Conservation (phyloP, 2,329 filamentous ascomycete genomes). For the Neonectria ditissima region DNA sequence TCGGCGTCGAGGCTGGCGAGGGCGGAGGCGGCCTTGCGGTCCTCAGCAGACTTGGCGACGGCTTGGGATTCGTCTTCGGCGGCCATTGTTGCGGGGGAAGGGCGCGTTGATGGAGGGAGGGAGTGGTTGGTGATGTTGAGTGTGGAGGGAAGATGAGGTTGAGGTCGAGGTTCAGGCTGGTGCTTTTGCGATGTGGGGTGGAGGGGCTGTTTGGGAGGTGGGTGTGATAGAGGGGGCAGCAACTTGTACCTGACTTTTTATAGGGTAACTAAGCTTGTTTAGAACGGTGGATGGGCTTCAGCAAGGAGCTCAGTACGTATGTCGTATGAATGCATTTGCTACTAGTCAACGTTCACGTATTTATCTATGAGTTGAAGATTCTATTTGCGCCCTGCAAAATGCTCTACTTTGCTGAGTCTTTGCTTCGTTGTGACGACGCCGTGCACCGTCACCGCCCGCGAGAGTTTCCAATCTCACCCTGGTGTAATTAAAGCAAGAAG, state of each 20-base stretch:
- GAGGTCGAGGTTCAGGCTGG: slow-evolving; percentile 72
- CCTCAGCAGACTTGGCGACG: slow-evolving; percentile 75
- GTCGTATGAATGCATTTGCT: neutral
- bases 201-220: slow-evolving; percentile 6
- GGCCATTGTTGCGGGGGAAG: slow-evolving; percentile 64
- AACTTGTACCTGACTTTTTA: neutral
- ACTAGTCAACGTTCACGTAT: neutral
- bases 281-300: too few species aligned
- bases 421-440: too few species aligned
- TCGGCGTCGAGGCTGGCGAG: slow-evolving; percentile 75
- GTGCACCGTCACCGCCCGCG: too few species aligned
- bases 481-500: too few species aligned
- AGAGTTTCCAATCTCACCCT: too few species aligned
- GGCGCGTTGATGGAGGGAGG: neutral
- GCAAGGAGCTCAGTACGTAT: too few species aligned
- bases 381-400: too few species aligned
- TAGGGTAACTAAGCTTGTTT: neutral
- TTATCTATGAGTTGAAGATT: neutral
- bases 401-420: too few species aligned
- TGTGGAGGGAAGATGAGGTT: slow-evolving; percentile 66
- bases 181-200: slow-evolving; percentile 44
- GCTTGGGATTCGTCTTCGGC: slow-evolving; percentile 66
- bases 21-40: slow-evolving; percentile 81
- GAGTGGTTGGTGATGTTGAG: slow-evolving; percentile 1
- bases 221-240: neutral